Evolutionary conservation across 768 basidiomycete genomes (phyloP), one percentile per base, ranked within the genome.

Genomic region (Trametes sanguinea): DNA sequence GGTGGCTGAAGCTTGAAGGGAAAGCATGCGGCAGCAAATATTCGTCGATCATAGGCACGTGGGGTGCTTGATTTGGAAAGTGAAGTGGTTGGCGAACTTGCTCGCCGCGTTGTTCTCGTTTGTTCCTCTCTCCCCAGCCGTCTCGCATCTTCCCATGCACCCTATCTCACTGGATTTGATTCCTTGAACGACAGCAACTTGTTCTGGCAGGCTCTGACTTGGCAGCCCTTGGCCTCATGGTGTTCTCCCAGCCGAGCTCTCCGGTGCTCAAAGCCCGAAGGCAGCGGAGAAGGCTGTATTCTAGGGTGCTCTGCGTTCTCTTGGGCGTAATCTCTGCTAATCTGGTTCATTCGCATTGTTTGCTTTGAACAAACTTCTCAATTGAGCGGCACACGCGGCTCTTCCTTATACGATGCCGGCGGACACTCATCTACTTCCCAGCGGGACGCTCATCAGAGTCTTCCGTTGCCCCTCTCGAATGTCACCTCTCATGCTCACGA

Each of bases 211-310:
- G 22, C 22, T 22, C 22, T 22, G 22, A 22, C 22, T 22, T 22
- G 22, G 22, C 22, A 22, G 22, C 22, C 22, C 22, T 22, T 16
- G 22, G 2, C 3, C 6, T 22, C 11, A 42, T 61, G 54, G 7
- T 30, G 29, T 50, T 58, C 37, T 61, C 43, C 16, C 63, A 61
- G 7, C 64, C 64, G n/a, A 65, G 64, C 42, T 65, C 64, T 29
- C 64, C 64, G 14, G 42, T 65, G 9, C 60, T 61, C 30, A 65
- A 65, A n/a, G 64, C 64, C 2, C 60, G 56, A 1, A 37, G 52
- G 17, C 55, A 61, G 10, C 46, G 48, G 9, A 47, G 32, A 3
- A 37, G 32, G 29, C 56, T 65, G 8, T 59, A 61, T 35, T 57
- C 64, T 1, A 48, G 27, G 17, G 35, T 58, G 44, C 42, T 65